phyloP scores from a whole-genome alignment of 75 land plant genomes.

The Pseudotsuga menziesii region DNA sequence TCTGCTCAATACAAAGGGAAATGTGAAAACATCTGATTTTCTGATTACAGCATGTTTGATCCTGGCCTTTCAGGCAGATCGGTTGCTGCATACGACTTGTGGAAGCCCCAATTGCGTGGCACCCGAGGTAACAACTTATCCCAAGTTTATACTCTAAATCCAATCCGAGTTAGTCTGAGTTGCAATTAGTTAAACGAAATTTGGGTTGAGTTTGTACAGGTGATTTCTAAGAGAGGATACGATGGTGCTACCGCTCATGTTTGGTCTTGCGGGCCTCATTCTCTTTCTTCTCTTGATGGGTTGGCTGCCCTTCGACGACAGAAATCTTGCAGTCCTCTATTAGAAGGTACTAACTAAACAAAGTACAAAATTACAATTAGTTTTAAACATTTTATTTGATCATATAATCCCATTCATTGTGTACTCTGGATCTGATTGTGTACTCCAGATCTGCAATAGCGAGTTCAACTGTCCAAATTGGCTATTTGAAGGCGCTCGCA shows the following conservation, averaged over 20 bases:
- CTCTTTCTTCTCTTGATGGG: too few relatives aligned
- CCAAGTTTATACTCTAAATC: too few relatives aligned
- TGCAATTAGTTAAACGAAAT: neutral
- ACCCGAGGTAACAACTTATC: slow-evolving; percentile 44
- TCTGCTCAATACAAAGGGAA: slow-evolving; percentile 60
- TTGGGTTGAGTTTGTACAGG: slow-evolving; percentile 9
- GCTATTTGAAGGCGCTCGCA: slow-evolving; percentile 66
- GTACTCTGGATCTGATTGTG: too few relatives aligned
- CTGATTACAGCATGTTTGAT: neutral
- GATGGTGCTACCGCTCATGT: slow-evolving; percentile 58
- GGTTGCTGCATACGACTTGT: slow-evolving; percentile 81
- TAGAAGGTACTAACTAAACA: neutral
- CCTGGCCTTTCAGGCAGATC: slow-evolving; percentile 46
- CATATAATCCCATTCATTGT: neutral
- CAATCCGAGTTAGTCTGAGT: neutral
- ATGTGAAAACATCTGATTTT: slow-evolving; percentile 68
- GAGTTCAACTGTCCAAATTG: slow-evolving; percentile 65
- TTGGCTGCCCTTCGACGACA: too few relatives aligned
- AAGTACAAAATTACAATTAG: neutral
- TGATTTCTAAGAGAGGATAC: slow-evolving; percentile 57
- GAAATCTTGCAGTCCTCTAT: too few relatives aligned
- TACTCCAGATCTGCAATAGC: slow-evolving; percentile 65
- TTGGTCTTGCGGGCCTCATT: neutral
- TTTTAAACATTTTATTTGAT: neutral
- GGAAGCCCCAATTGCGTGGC: slow-evolving; percentile 90